Conservation (phyloP, 352 stramenopile genomes). For the Globisporangium recalcitrans region DNA sequence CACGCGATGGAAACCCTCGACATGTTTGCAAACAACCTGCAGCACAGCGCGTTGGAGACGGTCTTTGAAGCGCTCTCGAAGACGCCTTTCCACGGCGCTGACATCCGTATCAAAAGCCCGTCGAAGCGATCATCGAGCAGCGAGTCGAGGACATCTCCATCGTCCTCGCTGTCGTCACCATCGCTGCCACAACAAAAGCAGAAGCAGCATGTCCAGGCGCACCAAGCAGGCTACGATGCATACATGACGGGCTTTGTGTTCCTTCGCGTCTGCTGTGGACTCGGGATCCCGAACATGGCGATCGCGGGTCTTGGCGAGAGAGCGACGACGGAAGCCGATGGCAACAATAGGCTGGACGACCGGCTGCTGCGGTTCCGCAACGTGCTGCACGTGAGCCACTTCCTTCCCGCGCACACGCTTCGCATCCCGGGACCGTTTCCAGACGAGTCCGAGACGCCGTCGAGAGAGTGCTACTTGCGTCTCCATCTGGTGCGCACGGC, state of each 20-base stretch:
- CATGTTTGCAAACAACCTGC: conserved; percentile 46
- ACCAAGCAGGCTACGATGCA: conserved; percentile 75
- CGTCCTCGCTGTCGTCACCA: conserved; percentile 2
- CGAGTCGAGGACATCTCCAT: not conserved
- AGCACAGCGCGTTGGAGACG: conserved; percentile 60
- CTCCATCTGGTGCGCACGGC: conserved; percentile 50
- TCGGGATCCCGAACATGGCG: conserved; percentile 52
- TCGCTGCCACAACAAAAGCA: conserved; percentile 8
- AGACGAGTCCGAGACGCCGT: conserved; percentile 34
- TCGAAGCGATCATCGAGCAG: not conserved
- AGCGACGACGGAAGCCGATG: conserved; percentile 1
- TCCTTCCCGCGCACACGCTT: conserved; percentile 48
- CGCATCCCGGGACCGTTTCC: conserved; percentile 42
- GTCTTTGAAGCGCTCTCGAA: conserved; percentile 54
- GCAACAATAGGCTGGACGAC: conserved; percentile 1
- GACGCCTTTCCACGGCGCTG: conserved; percentile 61
- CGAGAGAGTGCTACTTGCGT: conserved; percentile 45
- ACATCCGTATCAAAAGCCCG: conserved; percentile 27
- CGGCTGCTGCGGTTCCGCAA: conserved; percentile 36
- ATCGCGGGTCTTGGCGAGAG: conserved; percentile 27
- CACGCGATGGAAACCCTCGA: conserved; percentile 62
- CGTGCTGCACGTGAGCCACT: conserved; percentile 54
- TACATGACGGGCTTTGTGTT: conserved; percentile 81
- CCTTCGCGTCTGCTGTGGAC: conserved; percentile 49
- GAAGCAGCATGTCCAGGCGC: conserved; percentile 34